Evolutionary conservation across 768 basidiomycete species (phyloP).

Genomic region (Tubosaeta brunneosetosa): DNA sequence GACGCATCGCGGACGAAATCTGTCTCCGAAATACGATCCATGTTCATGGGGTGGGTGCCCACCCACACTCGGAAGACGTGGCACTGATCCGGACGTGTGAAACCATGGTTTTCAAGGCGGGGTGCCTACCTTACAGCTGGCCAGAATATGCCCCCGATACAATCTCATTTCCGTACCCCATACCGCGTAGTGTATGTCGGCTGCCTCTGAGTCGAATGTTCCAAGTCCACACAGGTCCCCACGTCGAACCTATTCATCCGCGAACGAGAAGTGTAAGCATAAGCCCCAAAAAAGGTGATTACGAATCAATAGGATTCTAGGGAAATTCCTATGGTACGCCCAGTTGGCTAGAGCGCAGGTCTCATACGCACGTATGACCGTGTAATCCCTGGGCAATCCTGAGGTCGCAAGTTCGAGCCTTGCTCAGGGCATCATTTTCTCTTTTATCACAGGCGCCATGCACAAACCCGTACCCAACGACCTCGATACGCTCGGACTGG

Average conservation of each 20-base stretch:
- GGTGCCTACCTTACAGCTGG: too few relatives aligned
- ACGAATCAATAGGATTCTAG: not conserved
- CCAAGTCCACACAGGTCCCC: too few relatives aligned
- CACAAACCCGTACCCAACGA: not conserved
- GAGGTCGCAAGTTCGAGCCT: constrained; percentile 62
- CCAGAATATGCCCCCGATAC: too few relatives aligned
- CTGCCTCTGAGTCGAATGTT: too few relatives aligned
- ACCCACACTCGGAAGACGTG: constrained; percentile 87
- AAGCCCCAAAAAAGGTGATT: not conserved
- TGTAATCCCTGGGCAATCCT: constrained; percentile 37
- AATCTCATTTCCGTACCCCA: too few relatives aligned
- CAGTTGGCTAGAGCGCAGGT: constrained; percentile 55
- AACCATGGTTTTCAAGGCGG: constrained; percentile 85
- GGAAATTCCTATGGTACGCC: too few relatives aligned
- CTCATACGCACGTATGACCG: constrained; percentile 41
- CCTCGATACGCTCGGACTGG: constrained; percentile 30
- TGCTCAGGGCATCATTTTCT: constrained; percentile 40
- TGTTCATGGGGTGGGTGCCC: constrained; percentile 74
- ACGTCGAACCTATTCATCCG: too few relatives aligned
- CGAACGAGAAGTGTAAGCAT: too few relatives aligned
- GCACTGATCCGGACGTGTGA: constrained; percentile 61
- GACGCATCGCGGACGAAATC: constrained; percentile 64
- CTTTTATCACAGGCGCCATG: not conserved
- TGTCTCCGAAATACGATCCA: constrained; percentile 71
- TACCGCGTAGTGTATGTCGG: too few relatives aligned